phyloP scores from a whole-genome alignment of 2,329 filamentous ascomycete genomes.

The Colletotrichum sidae region DNA sequence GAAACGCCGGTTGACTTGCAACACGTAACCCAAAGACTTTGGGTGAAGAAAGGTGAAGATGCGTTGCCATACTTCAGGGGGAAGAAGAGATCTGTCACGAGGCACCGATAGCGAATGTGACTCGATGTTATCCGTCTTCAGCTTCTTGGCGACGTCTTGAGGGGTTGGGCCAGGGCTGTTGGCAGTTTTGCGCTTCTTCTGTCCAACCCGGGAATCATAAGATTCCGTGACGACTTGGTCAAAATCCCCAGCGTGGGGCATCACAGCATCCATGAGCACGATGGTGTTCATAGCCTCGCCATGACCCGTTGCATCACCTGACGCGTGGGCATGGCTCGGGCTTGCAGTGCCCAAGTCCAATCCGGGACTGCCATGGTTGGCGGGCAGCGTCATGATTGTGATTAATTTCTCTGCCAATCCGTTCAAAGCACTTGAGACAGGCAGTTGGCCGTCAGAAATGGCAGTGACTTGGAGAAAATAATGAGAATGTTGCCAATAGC shows the following conservation, averaged over 20 bases:
- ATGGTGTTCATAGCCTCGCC: too few species aligned
- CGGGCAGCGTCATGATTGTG: not conserved
- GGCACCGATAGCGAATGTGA: not conserved
- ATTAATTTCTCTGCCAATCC: too few species aligned
- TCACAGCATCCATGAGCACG: not conserved
- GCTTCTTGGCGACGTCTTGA: slow-evolving; percentile 14
- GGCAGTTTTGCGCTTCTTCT: slow-evolving; percentile 23
- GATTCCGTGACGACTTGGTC: not conserved
- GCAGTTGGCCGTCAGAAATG: not conserved
- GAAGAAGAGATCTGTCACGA: slow-evolving; percentile 11
- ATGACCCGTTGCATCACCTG: too few species aligned
- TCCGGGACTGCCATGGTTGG: slow-evolving; percentile 1
- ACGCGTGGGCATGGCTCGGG: too few species aligned
- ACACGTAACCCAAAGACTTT: slow-evolving; percentile 70
- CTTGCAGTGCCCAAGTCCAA: not conserved
- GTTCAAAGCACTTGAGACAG: not conserved
- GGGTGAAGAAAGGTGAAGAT: slow-evolving; percentile 76
- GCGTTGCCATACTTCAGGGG: slow-evolving; percentile 74
- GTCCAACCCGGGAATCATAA: not conserved
- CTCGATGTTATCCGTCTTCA: not conserved
- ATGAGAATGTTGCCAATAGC: slow-evolving; percentile 17
- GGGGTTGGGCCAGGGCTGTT: not conserved
- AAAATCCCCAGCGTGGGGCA: not conserved
- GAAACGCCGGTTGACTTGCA: slow-evolving; percentile 76
- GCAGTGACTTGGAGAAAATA: not conserved